Percentiles rank a stretch among this genome's conserved stretches.
Conservation (phyloP, 129 eudicot genomes). For the Mikania micrantha region DNA sequence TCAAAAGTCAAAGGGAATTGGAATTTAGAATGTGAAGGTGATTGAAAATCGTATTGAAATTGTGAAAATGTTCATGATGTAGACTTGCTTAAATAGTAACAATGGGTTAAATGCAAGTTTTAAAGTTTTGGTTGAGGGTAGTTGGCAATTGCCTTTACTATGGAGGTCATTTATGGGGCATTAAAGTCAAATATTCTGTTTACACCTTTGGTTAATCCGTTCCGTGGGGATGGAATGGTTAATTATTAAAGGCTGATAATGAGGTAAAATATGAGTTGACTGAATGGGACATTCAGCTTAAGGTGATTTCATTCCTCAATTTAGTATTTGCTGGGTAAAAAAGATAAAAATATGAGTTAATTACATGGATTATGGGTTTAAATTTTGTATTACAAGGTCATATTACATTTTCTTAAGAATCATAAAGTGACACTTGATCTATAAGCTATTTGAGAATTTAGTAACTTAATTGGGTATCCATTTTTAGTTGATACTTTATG, state of each 20-base stretch:
- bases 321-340: too few species aligned
- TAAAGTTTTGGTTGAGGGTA: slow-evolving; percentile 15
- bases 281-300: too few species aligned
- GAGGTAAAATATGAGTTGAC: too few species aligned
- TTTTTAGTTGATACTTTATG: too few species aligned
- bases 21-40: neutral
- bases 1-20: slow-evolving; percentile 22
- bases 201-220: neutral
- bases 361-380: too few species aligned
- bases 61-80: slow-evolving; percentile 20
- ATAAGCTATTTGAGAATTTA: too few species aligned
- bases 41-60: neutral
- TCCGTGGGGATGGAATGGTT: neutral
- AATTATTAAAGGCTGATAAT: neutral
- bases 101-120: slow-evolving; percentile 19
- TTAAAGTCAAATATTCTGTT: neutral
- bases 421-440: too few species aligned
- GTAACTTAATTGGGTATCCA: too few species aligned
- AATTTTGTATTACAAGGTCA: too few species aligned
- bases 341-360: too few species aligned
- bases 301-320: too few species aligned
- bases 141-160: slow-evolving; percentile 27
- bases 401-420: too few species aligned
- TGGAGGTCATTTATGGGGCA: slow-evolving; percentile 19
- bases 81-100: slow-evolving; percentile 20